phyloP scores from a whole-genome alignment of 2,329 filamentous ascomycete species.

The Diplodia intermedia region DNA sequence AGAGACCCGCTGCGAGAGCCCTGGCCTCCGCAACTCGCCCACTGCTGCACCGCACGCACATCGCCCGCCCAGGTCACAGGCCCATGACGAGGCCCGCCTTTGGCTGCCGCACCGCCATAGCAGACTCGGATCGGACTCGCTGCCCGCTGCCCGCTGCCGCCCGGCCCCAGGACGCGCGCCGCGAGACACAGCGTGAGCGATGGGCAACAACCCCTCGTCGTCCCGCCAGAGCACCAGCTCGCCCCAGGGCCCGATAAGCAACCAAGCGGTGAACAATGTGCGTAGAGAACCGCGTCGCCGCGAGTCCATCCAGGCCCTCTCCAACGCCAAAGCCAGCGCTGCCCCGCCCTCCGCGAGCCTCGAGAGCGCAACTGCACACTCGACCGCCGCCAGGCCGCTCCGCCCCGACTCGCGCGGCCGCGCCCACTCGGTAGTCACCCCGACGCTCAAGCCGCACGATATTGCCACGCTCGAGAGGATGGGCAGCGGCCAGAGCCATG shows the following conservation, averaged over 20 bases:
- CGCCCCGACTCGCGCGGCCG: conserved; percentile 41
- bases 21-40: conserved; percentile 26
- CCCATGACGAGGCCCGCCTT: conserved; percentile 21
- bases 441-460: conserved; percentile 40
- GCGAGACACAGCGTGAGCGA: conserved; percentile 32
- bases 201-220: conserved; percentile 47
- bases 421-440: conserved; percentile 38
- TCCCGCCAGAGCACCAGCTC: conserved; percentile 41
- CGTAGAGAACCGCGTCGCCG: conserved; percentile 45
- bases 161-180: conserved; percentile 26
- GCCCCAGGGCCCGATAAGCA: conserved; percentile 36
- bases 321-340: conserved; percentile 45
- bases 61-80: conserved; percentile 14
- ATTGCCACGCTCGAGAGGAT: conserved; percentile 41
- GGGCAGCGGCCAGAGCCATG: conserved; percentile 52
- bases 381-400: conserved; percentile 37
- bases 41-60: conserved; percentile 25
- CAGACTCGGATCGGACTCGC: conserved; percentile 21
- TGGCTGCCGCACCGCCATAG: conserved; percentile 13
- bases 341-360: conserved; percentile 49
- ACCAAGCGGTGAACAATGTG: conserved; percentile 38
- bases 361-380: conserved; percentile 44
- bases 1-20: conserved; percentile 10
- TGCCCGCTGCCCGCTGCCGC: conserved; percentile 16
- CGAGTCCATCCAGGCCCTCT: conserved; percentile 51